Conservation (phyloP, 1,139 yeast genomes). For the Lodderomyces oxycetoniae region DNA sequence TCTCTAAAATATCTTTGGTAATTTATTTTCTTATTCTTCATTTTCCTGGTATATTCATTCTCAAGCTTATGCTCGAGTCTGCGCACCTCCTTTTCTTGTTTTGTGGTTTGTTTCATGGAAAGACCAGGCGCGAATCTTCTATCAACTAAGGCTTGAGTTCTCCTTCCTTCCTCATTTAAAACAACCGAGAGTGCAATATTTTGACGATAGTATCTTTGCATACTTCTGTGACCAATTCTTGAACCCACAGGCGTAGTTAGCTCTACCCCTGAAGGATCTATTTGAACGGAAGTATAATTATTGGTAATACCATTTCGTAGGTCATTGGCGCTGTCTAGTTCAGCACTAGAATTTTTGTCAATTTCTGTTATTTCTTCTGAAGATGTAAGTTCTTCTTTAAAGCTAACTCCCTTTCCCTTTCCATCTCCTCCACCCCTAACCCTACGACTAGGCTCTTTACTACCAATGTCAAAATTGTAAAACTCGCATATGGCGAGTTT, state of each 20-base stretch:
- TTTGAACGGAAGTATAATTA: slow-evolving; percentile 30
- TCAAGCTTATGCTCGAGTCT: slow-evolving; percentile 22
- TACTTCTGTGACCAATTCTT: slow-evolving; percentile 44
- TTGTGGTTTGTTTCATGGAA: slow-evolving; percentile 25
- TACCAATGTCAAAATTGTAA: slow-evolving; percentile 31
- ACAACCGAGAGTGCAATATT: slow-evolving; percentile 23
- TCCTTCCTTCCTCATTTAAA: slow-evolving; percentile 18
- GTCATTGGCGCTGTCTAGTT: not conserved
- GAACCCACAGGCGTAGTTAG: slow-evolving; percentile 46
- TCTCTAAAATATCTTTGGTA: slow-evolving; percentile 39
- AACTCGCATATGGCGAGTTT: slow-evolving; percentile 35
- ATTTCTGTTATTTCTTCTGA: not conserved
- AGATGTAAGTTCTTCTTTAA: slow-evolving; percentile 2
- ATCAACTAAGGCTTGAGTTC: slow-evolving; percentile 38
- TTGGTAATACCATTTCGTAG: slow-evolving; percentile 16
- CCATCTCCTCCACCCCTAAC: too few relatives aligned
- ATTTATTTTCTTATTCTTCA: slow-evolving; percentile 28
- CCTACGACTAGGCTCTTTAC: too few relatives aligned
- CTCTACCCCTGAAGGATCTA: slow-evolving; percentile 41
- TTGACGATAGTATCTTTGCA: slow-evolving; percentile 43
- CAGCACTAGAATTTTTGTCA: not conserved
- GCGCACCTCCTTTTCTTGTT: slow-evolving; percentile 32
- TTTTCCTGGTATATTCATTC: slow-evolving; percentile 24
- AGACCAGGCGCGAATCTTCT: slow-evolving; percentile 41
- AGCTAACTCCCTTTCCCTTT: not conserved